Conservation (phyloP, 208 protist species). For the Strigomonas galati region DNA sequence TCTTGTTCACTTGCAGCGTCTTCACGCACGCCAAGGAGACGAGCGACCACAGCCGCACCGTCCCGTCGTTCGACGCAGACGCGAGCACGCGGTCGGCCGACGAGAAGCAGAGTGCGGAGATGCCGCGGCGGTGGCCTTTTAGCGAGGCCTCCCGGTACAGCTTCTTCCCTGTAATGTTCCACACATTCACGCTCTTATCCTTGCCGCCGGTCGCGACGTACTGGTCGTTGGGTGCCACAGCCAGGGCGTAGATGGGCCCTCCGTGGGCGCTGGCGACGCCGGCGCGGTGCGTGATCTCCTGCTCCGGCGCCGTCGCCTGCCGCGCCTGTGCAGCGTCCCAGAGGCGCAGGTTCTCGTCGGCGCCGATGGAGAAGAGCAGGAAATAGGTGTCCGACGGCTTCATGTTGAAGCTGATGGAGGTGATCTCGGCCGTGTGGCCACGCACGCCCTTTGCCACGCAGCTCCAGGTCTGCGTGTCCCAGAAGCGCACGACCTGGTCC, state of each 20-base stretch:
- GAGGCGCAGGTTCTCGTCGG: conserved; percentile 80
- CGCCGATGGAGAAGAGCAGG: conserved; percentile 71
- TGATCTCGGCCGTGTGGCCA: conserved; percentile 83
- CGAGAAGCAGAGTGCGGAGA: conserved; percentile 80
- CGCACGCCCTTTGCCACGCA: conserved; percentile 58
- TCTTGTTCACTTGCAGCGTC: conserved; percentile 76
- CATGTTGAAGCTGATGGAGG: conserved; percentile 64
- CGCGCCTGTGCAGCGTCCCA: conserved; percentile 63
- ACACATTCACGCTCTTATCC: conserved; percentile 84
- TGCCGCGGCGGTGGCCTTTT: conserved; percentile 80
- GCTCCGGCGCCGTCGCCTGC: conserved; percentile 30
- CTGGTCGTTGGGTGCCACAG: conserved; percentile 86
- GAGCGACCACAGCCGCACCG: conserved; percentile 86
- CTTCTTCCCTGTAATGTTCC: conserved; percentile 77
- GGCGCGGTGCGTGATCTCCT: conserved; percentile 44
- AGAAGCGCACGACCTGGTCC: conserved; percentile 82
- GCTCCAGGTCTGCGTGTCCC: conserved; percentile 66
- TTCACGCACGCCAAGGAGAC: conserved; percentile 80
- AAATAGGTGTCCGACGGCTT: conserved; percentile 61
- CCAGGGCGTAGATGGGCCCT: conserved; percentile 71
- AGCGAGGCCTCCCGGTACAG: conserved; percentile 69
- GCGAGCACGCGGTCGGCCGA: conserved; percentile 82
- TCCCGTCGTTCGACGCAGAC: conserved; percentile 81
- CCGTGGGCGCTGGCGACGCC: conserved; percentile 79
- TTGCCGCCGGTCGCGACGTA: conserved; percentile 88